Conservation (phyloP, 164 flowering plant genomes). For the Vitis amurensis region DNA sequence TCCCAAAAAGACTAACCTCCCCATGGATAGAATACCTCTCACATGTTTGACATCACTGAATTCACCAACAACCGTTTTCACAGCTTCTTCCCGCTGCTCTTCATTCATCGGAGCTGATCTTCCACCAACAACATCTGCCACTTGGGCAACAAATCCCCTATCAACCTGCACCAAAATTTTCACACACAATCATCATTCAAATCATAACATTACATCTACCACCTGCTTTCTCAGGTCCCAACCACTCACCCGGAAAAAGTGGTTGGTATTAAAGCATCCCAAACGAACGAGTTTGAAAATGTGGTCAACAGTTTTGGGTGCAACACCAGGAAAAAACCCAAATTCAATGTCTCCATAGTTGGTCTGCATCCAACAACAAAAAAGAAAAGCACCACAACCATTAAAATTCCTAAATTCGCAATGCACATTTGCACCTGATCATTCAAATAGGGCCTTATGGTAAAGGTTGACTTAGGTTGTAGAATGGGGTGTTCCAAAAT, state of each 20-base stretch:
- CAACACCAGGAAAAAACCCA: constrained; percentile 85
- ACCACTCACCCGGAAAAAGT: constrained; percentile 76
- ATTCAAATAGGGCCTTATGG: too few species aligned
- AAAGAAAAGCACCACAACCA: background rate
- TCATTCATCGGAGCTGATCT: constrained; percentile 89
- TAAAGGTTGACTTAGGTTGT: too few species aligned
- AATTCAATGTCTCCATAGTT: constrained; percentile 93
- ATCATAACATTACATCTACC: background rate
- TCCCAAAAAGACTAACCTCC: constrained; percentile 48
- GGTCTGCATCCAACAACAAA: constrained; percentile 47
- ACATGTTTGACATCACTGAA: constrained; percentile 91
- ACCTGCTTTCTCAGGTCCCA: background rate
- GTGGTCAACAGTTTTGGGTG: constrained; percentile 91
- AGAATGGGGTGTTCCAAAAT: too few species aligned
- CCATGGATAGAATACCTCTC: constrained; percentile 95
- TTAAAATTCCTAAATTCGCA: too few species aligned
- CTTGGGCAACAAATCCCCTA: constrained; percentile 93
- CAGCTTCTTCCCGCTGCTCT: constrained; percentile 73
- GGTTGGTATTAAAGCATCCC: constrained; percentile 91
- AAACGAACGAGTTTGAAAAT: constrained; percentile 90
- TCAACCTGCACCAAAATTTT: constrained; percentile 57
- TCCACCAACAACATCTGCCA: constrained; percentile 86
- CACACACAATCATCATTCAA: constrained; percentile 1
- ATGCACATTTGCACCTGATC: too few species aligned
- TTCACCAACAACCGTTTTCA: constrained; percentile 85